phyloP scores from a whole-genome alignment of 306 rosid species.

The Glycyrrhiza uralensis region DNA sequence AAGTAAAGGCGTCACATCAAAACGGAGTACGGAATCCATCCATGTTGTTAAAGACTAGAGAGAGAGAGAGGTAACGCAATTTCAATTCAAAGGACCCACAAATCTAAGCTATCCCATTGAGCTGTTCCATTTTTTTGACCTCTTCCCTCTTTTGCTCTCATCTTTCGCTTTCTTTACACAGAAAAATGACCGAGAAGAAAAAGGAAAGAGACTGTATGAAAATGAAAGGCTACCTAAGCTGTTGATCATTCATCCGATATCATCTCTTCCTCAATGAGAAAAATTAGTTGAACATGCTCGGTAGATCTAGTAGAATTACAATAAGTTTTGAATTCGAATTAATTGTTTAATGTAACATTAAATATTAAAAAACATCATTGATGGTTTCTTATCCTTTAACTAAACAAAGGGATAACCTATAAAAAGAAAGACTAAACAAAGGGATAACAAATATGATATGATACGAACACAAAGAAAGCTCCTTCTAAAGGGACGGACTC shows the following conservation, averaged over 20 bases:
- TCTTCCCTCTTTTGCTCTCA: neutral
- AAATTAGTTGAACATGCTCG: neutral
- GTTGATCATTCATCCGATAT: neutral
- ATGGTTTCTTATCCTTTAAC: too few species aligned
- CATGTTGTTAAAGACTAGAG: neutral
- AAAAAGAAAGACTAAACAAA: too few species aligned
- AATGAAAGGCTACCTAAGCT: slow-evolving; percentile 16
- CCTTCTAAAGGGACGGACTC: too few species aligned
- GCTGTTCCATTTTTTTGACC: neutral
- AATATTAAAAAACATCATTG: too few species aligned
- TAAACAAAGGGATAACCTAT: too few species aligned
- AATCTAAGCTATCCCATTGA: neutral
- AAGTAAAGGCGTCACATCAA: neutral
- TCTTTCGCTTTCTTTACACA: neutral
- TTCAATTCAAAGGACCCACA: slow-evolving; percentile 17
- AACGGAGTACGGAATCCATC: neutral
- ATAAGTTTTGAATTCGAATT: too few species aligned
- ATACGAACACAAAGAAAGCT: too few species aligned
- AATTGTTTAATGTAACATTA: too few species aligned
- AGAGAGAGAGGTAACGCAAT: neutral
- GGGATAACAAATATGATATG: too few species aligned
- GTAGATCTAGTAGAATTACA: neutral
- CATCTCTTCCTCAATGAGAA: neutral
- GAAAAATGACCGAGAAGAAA: neutral
- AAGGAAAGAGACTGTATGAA: neutral